A percentile compares a stretch with the other conserved stretches of the same genome.
Conservation (phyloP, 768 basidiomycete species). For the Erythrobasidium yunnanense region DNA sequence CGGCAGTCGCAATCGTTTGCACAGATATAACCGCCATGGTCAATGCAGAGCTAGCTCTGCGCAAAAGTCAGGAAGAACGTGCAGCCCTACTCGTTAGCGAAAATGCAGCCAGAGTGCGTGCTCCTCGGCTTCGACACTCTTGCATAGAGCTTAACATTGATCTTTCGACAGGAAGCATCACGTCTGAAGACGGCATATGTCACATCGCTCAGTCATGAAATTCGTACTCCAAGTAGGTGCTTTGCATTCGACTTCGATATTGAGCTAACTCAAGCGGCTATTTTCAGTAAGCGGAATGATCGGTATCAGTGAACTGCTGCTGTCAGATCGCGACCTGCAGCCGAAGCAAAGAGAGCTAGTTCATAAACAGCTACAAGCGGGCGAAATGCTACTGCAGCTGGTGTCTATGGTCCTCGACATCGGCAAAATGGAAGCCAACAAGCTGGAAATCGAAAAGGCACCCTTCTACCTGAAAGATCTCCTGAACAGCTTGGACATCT, state of each 20-base stretch:
- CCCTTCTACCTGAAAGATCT: constrained; percentile 50
- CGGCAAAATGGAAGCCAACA: constrained; percentile 36
- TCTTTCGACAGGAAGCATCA: constrained; percentile 25
- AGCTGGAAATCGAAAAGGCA: constrained; percentile 31
- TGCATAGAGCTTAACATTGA: no score
- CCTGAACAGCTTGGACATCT: constrained; percentile 86
- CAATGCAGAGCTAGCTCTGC: constrained; percentile 20
- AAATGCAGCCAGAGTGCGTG: constrained; percentile 26
- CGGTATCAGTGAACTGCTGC: constrained; percentile 30
- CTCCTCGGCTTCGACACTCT: no score
- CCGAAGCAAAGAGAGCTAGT: constrained; percentile 25
- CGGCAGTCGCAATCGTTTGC: constrained; percentile 32
- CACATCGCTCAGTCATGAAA: constrained; percentile 28
- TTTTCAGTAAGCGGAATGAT: constrained; percentile 30
- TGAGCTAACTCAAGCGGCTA: not conserved
- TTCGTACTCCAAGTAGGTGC: constrained; percentile 12
- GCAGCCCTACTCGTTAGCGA: constrained; percentile 29
- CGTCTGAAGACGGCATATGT: constrained; percentile 32
- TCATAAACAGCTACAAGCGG: constrained; percentile 28
- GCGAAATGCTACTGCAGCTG: constrained; percentile 33
- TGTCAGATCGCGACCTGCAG: constrained; percentile 24
- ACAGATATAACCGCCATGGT: constrained; percentile 33
- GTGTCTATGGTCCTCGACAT: constrained; percentile 34
- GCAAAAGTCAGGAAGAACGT: constrained; percentile 30
- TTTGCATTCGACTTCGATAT: not conserved